Conservation (phyloP, 495 filamentous ascomycete genomes). For the Daldinia vernicosa region DNA sequence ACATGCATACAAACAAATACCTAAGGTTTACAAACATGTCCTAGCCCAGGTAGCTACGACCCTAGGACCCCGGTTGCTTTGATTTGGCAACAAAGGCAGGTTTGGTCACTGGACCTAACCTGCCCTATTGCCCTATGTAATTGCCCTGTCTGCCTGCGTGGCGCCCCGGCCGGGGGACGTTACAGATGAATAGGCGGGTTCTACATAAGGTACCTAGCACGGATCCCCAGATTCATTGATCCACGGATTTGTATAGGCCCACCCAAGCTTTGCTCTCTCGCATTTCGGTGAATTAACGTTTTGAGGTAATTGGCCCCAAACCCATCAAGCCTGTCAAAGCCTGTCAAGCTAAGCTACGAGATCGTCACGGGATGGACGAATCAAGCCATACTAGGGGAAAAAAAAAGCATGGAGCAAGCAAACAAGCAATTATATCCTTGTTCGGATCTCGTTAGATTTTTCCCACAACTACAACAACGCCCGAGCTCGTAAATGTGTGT, state of each 20-base stretch:
- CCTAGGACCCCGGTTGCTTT: conserved; percentile 13
- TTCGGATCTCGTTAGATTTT: conserved; percentile 12
- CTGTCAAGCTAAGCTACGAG: neutral
- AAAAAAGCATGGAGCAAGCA: conserved; percentile 10
- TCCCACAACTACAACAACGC: conserved; percentile 17
- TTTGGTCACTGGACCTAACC: conserved; percentile 40
- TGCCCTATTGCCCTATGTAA: conserved; percentile 17
- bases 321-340: conserved; percentile 1
- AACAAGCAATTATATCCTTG: conserved; percentile 14
- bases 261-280: conserved; percentile 18
- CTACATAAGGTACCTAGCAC: conserved; percentile 12
- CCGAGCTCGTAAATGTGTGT: conserved; percentile 29
- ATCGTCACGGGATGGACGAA: conserved; percentile 37
- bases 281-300: conserved; percentile 26
- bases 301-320: conserved; percentile 23
- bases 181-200: conserved; percentile 5
- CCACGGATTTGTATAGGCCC: conserved; percentile 23
- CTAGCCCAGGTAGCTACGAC: conserved; percentile 3
- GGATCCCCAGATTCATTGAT: conserved; percentile 26
- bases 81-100: conserved; percentile 39
- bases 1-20: conserved; percentile 5
- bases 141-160: neutral
- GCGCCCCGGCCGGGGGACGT: conserved; percentile 15
- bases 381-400: conserved; percentile 24
- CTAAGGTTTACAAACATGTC: neutral